Evolutionary conservation across 352 stramenopile species (phyloP).

Genomic region (Globisporangium abappressorium): DNA sequence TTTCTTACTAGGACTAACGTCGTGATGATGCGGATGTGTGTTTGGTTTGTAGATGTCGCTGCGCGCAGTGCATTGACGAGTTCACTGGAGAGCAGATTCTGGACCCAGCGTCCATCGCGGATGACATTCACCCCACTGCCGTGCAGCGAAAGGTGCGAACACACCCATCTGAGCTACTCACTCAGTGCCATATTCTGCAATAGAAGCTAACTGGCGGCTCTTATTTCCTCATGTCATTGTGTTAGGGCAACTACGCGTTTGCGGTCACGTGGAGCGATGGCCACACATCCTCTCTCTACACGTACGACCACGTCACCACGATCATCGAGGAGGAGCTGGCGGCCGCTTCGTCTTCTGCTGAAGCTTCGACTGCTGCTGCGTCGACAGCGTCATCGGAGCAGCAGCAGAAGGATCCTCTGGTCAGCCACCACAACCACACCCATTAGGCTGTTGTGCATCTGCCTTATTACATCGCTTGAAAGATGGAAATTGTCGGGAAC

Average conservation of each 20-base stretch:
- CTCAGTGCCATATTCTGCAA: neutral
- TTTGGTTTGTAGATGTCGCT: conserved; percentile 56
- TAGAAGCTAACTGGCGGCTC: neutral
- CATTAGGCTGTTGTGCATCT: conserved; percentile 3
- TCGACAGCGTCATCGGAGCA: neutral
- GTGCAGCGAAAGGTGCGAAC: conserved; percentile 75
- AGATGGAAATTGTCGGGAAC: neutral
- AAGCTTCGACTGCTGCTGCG: neutral
- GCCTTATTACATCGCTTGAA: neutral
- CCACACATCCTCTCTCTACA: conserved; percentile 96
- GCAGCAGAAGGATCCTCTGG: neutral
- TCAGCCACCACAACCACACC: conserved; percentile 4
- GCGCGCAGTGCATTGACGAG: conserved; percentile 84
- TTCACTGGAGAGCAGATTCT: conserved; percentile 85
- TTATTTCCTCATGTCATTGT: neutral
- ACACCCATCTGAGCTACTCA: neutral
- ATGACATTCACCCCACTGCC: conserved; percentile 77
- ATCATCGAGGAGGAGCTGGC: conserved; percentile 44
- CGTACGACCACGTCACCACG: conserved; percentile 85
- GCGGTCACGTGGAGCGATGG: conserved; percentile 97
- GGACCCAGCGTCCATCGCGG: conserved; percentile 60
- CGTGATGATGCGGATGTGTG: neutral
- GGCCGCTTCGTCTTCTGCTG: neutral
- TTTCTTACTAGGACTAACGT: neutral
- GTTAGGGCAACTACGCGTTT: conserved; percentile 97